Percentiles rank a stretch among this genome's conserved stretches.
phyloP scores from a whole-genome alignment of 139 green algal genomes.

The Marvania coccoides region DNA sequence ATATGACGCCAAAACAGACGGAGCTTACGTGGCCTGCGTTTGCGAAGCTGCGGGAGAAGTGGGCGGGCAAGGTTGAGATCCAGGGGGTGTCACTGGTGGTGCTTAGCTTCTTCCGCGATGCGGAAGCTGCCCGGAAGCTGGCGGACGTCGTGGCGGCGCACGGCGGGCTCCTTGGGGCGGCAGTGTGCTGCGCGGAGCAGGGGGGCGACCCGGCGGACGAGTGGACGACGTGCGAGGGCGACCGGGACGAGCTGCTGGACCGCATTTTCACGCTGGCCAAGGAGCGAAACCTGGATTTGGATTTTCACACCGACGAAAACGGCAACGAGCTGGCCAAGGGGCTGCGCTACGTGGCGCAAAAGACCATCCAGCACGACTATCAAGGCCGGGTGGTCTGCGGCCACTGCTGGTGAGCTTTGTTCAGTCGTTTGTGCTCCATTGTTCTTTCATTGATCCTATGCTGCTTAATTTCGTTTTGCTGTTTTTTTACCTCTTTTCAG shows the following conservation, averaged over 20 bases:
- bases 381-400: conserved; percentile 60
- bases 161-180: conserved; percentile 54
- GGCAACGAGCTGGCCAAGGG: conserved; percentile 54
- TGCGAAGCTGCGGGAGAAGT: conserved; percentile 30
- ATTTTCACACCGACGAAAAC: conserved; percentile 76
- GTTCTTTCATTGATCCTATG: too few relatives aligned
- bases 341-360: conserved; percentile 51
- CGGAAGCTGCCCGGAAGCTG: conserved; percentile 23
- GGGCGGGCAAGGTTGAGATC: conserved; percentile 52
- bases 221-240: conserved; percentile 58
- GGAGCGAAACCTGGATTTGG: conserved; percentile 51
- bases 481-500: too few relatives aligned
- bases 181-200: conserved; percentile 60
- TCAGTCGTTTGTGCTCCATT: too few relatives aligned
- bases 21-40: conserved; percentile 60
- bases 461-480: too few relatives aligned
- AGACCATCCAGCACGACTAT: conserved; percentile 51
- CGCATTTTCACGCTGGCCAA: conserved; percentile 57
- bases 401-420: conserved; percentile 53
- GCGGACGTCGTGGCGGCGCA: conserved; percentile 45
- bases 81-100: conserved; percentile 56
- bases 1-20: conserved; percentile 44
- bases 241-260: conserved; percentile 54
- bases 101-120: conserved; percentile 58
- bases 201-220: conserved; percentile 50